Conservation (phyloP, 352 stramenopile species). For the Phytophthora pseudosyringae region DNA sequence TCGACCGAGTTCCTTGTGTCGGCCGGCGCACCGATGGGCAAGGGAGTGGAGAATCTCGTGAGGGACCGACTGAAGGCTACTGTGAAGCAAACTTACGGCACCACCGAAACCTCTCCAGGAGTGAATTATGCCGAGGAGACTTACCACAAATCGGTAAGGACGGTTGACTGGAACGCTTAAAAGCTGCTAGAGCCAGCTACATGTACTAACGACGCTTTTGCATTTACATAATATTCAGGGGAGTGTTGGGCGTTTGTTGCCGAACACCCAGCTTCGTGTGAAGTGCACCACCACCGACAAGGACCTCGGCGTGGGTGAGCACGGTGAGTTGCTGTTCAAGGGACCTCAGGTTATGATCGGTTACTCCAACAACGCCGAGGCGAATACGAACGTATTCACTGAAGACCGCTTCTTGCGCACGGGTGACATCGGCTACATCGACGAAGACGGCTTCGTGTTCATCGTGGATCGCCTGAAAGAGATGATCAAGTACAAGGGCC, state of each 20-base stretch:
- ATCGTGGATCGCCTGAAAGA: conserved; percentile 94
- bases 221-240: conserved; percentile 18
- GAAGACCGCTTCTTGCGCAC: conserved; percentile 86
- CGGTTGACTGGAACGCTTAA: background rate
- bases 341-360: conserved; percentile 94
- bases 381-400: conserved; percentile 81
- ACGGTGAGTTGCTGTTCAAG: conserved; percentile 88
- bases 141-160: conserved; percentile 35
- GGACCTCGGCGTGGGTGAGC: conserved; percentile 42
- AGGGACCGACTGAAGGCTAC: conserved; percentile 63
- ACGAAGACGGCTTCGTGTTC: conserved; percentile 92
- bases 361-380: conserved; percentile 90
- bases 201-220: conserved; percentile 3
- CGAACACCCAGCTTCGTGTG: conserved; percentile 68
- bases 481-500: conserved; percentile 95
- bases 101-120: conserved; percentile 59
- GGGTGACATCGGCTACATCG: conserved; percentile 91
- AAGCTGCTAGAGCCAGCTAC: background rate
- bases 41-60: conserved; percentile 76
- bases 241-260: conserved; percentile 58
- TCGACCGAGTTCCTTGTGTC: conserved; percentile 78
- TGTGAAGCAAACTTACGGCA: conserved; percentile 67
- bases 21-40: conserved; percentile 88
- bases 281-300: conserved; percentile 52
- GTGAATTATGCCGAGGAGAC: conserved; percentile 44